Evolutionary conservation across 2,329 filamentous ascomycete genomes (phyloP).

Genomic region (Hymenoscyphus repandus): DNA sequence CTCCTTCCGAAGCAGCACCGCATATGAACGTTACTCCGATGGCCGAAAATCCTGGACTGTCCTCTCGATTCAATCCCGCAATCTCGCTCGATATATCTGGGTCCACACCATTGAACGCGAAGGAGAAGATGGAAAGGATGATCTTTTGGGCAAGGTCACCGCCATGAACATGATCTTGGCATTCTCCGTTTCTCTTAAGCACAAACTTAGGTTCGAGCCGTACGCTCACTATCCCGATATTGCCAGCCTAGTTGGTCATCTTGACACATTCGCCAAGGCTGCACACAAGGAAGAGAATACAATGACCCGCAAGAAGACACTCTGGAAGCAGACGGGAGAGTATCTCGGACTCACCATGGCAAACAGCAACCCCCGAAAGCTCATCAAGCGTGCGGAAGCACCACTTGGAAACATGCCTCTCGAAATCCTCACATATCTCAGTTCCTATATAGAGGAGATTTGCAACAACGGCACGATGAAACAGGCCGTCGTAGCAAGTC

Average conservation of each 20-base stretch:
- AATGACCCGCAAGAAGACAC: conserved; percentile 16
- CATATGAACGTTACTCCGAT: conserved; percentile 66
- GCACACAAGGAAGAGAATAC: conserved; percentile 43
- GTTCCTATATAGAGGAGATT: conserved; percentile 30
- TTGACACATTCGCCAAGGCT: conserved; percentile 67
- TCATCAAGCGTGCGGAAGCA: conserved; percentile 65
- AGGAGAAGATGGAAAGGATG: conserved; percentile 54
- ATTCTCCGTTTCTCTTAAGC: conserved; percentile 73
- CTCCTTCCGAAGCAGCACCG: conserved; percentile 71
- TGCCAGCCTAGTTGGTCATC: conserved; percentile 60
- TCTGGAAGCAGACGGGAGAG: conserved; percentile 61
- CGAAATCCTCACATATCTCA: conserved; percentile 71
- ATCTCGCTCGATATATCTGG: conserved; percentile 77
- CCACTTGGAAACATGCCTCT: conserved; percentile 79
- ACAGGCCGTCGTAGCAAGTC: conserved; percentile 23
- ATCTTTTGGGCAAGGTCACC: conserved; percentile 61
- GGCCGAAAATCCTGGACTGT: conserved; percentile 59
- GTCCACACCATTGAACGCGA: conserved; percentile 63
- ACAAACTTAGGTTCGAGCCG: conserved; percentile 78
- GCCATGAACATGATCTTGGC: conserved; percentile 72
- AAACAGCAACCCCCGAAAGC: conserved; percentile 71
- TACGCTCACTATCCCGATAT: conserved; percentile 74
- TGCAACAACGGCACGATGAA: conserved; percentile 33
- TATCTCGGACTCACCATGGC: conserved; percentile 74
- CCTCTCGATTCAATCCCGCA: conserved; percentile 56